A percentile compares a stretch with the other conserved stretches of the same genome.
Conservation (phyloP, 257 asterid genomes). For the Solanum arcanum region DNA sequence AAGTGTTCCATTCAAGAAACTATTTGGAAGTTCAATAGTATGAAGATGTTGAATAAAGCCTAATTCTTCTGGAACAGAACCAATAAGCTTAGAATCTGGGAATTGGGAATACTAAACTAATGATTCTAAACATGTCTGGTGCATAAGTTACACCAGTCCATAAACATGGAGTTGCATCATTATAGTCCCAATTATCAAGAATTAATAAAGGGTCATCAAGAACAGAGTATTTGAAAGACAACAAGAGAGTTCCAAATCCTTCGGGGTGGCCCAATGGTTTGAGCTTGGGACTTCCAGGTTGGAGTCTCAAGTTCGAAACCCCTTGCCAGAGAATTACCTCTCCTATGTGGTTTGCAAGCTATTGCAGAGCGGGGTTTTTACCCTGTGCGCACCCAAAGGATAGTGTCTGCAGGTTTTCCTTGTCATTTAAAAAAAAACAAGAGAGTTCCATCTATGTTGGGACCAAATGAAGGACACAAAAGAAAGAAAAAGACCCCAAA, state of each 20-base stretch:
- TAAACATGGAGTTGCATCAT: slow-evolving; percentile 54
- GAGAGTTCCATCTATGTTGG: slow-evolving; percentile 64
- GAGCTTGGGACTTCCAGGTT: no score
- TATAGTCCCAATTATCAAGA: slow-evolving; percentile 75
- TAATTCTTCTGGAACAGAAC: slow-evolving; percentile 55
- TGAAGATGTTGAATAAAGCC: slow-evolving; percentile 52
- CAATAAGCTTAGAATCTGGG: slow-evolving; percentile 46
- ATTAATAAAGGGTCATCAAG: slow-evolving; percentile 63
- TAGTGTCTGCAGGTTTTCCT: no score
- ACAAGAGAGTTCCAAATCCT: slow-evolving; percentile 45
- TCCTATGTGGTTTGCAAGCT: no score
- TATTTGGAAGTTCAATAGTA: slow-evolving; percentile 53
- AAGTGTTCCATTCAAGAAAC: slow-evolving; percentile 55
- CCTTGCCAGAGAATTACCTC: no score
- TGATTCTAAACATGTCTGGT: slow-evolving; percentile 26
- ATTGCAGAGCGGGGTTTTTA: no score
- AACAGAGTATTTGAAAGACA: slow-evolving; percentile 75
- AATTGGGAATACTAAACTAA: slow-evolving; percentile 47
- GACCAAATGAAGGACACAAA: slow-evolving; percentile 28
- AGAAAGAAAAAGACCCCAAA: slow-evolving; percentile 18
- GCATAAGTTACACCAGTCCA: slow-evolving; percentile 77
- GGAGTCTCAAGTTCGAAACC: no score
- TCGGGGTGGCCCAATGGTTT: no score
- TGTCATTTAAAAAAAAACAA: slow-evolving; percentile 58
- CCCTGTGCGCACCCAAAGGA: no score